These are phyloP conservation scores for Fulvia fulva DNA, from an alignment of 2,329 filamentous ascomycete species.

Conservation along the genomic window DNA sequence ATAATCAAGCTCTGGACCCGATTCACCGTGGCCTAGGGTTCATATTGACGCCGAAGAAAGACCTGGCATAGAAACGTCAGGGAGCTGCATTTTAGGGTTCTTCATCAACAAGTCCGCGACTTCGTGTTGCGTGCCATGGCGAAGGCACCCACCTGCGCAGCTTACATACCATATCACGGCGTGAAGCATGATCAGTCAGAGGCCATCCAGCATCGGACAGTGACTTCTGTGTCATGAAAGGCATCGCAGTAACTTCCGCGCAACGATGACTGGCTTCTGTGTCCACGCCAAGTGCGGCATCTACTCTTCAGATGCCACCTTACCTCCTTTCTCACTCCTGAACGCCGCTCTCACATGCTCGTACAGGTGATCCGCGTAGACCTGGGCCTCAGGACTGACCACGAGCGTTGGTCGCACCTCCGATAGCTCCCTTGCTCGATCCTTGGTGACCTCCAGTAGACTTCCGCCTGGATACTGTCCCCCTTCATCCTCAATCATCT, in stretches of 20 bases:
- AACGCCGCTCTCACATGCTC: slow-evolving; percentile 19
- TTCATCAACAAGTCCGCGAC: slow-evolving; percentile 13
- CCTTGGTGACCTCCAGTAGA: slow-evolving; percentile 8
- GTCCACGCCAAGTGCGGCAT: no score
- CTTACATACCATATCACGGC: slow-evolving; percentile 15
- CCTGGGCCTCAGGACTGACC: slow-evolving; percentile 8
- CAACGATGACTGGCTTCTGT: no score
- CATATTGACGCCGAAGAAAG: slow-evolving; percentile 31
- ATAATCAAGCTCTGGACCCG: slow-evolving; percentile 29
- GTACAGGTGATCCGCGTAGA: slow-evolving; percentile 16
- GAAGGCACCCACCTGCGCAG: slow-evolving; percentile 26
- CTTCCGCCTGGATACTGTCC: slow-evolving; percentile 8
- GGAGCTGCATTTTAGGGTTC: slow-evolving; percentile 26
- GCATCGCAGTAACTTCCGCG: no score
- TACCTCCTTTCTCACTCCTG: slow-evolving; percentile 4
- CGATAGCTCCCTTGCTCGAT: slow-evolving; percentile 8
- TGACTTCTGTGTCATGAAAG: no score
- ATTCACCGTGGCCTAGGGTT: slow-evolving; percentile 23
- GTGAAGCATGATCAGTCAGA: not conserved
- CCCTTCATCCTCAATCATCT: slow-evolving; percentile 21
- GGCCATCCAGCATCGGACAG: not conserved
- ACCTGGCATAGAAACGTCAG: slow-evolving; percentile 4
- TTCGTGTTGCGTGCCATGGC: slow-evolving; percentile 18
- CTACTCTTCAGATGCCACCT: not conserved
- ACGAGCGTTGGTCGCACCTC: slow-evolving; percentile 9